phyloP scores from a whole-genome alignment of 78 protist species.

The Polysphondylium violaceum region DNA sequence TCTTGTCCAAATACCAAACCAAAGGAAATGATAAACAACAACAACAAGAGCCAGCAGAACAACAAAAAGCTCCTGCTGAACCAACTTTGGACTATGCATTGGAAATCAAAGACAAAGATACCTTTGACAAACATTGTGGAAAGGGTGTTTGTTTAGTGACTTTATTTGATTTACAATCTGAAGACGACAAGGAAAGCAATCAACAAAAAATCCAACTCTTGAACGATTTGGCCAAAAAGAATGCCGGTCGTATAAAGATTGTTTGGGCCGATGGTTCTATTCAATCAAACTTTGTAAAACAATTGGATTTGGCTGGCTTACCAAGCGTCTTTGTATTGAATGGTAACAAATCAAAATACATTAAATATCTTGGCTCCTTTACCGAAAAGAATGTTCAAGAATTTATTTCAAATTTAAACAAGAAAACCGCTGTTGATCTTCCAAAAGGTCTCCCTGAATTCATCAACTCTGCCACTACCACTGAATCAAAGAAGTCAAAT shows the following conservation, averaged over 20 bases:
- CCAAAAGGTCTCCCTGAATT: too few relatives aligned
- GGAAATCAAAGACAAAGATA: constrained; percentile 10
- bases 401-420: too few relatives aligned
- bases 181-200: constrained; percentile 34
- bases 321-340: constrained; percentile 47
- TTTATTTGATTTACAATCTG: constrained; percentile 14
- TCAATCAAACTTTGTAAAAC: constrained; percentile 25
- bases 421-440: too few relatives aligned
- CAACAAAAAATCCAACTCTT: not conserved
- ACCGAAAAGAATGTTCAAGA: too few relatives aligned
- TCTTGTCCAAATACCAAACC: constrained; percentile 13
- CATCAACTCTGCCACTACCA: not conserved
- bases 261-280: constrained; percentile 17
- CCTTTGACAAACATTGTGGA: constrained; percentile 19
- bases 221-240: constrained; percentile 3
- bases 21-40: not conserved
- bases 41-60: not conserved
- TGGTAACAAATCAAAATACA: not conserved
- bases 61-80: not conserved
- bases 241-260: constrained; percentile 37
- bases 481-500: not conserved
- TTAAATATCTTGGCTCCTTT: constrained; percentile 33
- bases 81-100: constrained; percentile 32
- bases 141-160: constrained; percentile 24
- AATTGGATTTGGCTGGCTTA: constrained; percentile 39